Evolutionary conservation across 1,139 yeast species (phyloP).

Genomic region (Saccharomycopsis hybrid): DNA sequence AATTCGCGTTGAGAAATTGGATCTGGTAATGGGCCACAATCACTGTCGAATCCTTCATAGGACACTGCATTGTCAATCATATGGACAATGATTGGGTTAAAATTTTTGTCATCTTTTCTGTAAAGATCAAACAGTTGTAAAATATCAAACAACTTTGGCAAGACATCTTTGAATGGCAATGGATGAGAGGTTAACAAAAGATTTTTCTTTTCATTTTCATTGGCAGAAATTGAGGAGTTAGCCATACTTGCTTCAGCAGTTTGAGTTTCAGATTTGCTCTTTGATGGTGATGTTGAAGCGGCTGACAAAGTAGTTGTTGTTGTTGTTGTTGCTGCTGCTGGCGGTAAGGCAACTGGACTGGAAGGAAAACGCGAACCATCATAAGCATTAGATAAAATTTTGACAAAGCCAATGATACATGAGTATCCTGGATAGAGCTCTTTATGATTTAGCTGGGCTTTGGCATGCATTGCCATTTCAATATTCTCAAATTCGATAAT

Average conservation of each 20-base stretch:
- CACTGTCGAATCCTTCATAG: constrained; percentile 35
- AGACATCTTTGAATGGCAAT: constrained; percentile 11
- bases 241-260: constrained; percentile 13
- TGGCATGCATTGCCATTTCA: constrained; percentile 74
- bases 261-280: neutral
- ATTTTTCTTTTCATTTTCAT: constrained; percentile 9
- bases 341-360: constrained; percentile 8
- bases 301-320: constrained; percentile 22
- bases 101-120: constrained; percentile 21
- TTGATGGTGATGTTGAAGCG: neutral
- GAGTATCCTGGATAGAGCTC: constrained; percentile 73
- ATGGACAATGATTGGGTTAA: constrained; percentile 26
- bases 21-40: constrained; percentile 68
- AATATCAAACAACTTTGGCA: constrained; percentile 23
- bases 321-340: constrained; percentile 20
- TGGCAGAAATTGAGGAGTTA: constrained; percentile 4
- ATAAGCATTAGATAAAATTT: constrained; percentile 35
- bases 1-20: constrained; percentile 60
- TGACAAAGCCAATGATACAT: constrained; percentile 64
- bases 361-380: too few relatives aligned
- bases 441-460: constrained; percentile 69
- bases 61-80: constrained; percentile 34
- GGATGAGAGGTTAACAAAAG: constrained; percentile 8
- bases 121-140: constrained; percentile 25
- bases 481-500: constrained; percentile 64